Conservation (phyloP, 2,329 filamentous ascomycete genomes). For the Metarhizium album region DNA sequence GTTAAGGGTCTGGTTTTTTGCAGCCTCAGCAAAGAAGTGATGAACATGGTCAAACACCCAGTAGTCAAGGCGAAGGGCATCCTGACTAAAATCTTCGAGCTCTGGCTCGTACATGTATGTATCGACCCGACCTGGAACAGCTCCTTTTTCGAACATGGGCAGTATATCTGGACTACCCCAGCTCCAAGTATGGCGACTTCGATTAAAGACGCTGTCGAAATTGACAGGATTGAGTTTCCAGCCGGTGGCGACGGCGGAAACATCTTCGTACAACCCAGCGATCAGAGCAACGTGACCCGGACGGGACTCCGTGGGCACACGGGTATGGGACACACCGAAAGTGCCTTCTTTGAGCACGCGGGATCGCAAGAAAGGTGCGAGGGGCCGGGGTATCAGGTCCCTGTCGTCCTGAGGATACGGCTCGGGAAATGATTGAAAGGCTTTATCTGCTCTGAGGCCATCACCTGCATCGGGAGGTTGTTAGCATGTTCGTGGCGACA, state of each 20-base stretch:
- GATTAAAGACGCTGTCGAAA: constrained; percentile 98
- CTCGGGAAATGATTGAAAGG: constrained; percentile 86
- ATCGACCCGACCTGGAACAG: constrained; percentile 75
- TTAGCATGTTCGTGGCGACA: not conserved
- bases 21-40: constrained; percentile 70
- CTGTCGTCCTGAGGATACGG: constrained; percentile 60
- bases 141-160: constrained; percentile 94
- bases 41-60: constrained; percentile 97
- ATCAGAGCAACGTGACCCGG: constrained; percentile 96
- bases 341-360: constrained; percentile 82
- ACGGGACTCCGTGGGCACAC: constrained; percentile 91
- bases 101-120: constrained; percentile 77
- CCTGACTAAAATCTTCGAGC: constrained; percentile 78
- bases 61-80: constrained; percentile 70
- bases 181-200: constrained; percentile 94
- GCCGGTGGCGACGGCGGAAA: constrained; percentile 90
- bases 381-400: constrained; percentile 61
- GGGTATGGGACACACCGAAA: constrained; percentile 93
- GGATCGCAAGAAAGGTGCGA: constrained; percentile 86
- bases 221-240: constrained; percentile 99
- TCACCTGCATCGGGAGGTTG: constrained; percentile 46
- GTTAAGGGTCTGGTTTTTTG: constrained; percentile 64
- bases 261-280: constrained; percentile 93
- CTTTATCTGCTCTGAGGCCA: constrained; percentile 92
- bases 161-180: constrained; percentile 98